phyloP scores from a whole-genome alignment of 2,329 filamentous ascomycete species.

The Calonectria ilicicola region DNA sequence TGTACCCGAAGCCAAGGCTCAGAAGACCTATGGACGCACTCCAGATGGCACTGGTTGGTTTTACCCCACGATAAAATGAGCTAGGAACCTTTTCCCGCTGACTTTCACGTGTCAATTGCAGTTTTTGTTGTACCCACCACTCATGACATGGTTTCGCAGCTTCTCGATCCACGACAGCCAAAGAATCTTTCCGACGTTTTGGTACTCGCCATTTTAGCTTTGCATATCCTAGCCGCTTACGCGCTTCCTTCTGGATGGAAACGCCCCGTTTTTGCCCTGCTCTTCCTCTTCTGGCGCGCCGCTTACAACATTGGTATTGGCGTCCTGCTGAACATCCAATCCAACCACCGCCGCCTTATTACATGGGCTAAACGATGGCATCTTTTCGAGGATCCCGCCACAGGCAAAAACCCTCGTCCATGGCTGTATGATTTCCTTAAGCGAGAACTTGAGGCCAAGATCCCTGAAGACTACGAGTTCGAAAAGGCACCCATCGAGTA shows the following conservation, averaged over 20 bases:
- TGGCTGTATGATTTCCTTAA: conserved; percentile 87
- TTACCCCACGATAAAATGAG: conserved; percentile 33
- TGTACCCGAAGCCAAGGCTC: conserved; percentile 48
- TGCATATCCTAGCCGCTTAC: conserved; percentile 81
- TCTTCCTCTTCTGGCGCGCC: conserved; percentile 93
- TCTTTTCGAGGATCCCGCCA: conserved; percentile 86
- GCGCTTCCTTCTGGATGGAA: conserved; percentile 76
- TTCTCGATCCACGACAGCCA: conserved; percentile 92
- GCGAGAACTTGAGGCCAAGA: conserved; percentile 92
- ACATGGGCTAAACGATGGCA: conserved; percentile 88
- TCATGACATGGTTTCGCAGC: conserved; percentile 98
- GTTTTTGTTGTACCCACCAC: conserved; percentile 97
- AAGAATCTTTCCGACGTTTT: conserved; percentile 91
- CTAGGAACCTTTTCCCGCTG: conserved; percentile 30
- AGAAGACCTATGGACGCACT: conserved; percentile 91
- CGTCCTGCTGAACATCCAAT: conserved; percentile 88
- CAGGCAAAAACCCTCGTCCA: conserved; percentile 85
- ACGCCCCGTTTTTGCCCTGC: conserved; percentile 80
- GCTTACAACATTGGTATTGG: conserved; percentile 96
- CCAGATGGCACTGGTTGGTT: conserved; percentile 88
- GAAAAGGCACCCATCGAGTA: conserved; percentile 95
- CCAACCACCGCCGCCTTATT: conserved; percentile 86
- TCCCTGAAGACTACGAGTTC: conserved; percentile 92
- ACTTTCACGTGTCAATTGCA: conserved; percentile 54
- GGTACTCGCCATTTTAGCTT: conserved; percentile 82